Evolutionary conservation across 371 early-diverging fungal species (phyloP).

Genomic region (Lichtheimia corymbifera): DNA sequence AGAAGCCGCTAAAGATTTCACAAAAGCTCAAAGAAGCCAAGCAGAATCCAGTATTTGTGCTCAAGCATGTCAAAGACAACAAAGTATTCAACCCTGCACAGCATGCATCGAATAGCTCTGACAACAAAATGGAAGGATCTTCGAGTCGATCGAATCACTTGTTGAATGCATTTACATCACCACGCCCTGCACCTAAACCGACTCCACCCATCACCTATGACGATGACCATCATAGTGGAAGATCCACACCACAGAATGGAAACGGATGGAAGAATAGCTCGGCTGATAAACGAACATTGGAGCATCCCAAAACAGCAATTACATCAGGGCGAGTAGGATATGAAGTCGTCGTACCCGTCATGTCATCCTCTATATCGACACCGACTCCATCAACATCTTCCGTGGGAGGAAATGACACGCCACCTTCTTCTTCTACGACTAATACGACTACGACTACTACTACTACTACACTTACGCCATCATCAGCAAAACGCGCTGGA

Average conservation of each 20-base stretch:
- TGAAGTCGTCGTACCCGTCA: constrained; percentile 47
- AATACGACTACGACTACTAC: too few species aligned
- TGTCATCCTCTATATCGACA: constrained; percentile 43
- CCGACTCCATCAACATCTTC: constrained; percentile 28
- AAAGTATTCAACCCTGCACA: constrained; percentile 41
- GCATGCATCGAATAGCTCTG: constrained; percentile 6
- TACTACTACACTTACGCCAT: constrained; percentile 3
- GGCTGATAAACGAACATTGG: constrained; percentile 10
- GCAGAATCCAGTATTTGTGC: constrained; percentile 74
- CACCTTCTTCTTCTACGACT: constrained; percentile 11
- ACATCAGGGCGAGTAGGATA: constrained; percentile 41
- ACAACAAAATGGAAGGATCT: constrained; percentile 7
- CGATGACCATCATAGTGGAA: constrained; percentile 6
- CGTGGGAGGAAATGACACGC: neutral
- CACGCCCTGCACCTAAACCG: constrained; percentile 27
- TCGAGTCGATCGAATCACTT: neutral
- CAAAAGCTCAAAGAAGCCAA: constrained; percentile 80
- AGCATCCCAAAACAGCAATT: constrained; percentile 27
- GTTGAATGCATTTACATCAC: constrained; percentile 20
- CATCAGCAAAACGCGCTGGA: constrained; percentile 17
- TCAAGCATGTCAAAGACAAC: constrained; percentile 75
- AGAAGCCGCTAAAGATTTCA: constrained; percentile 77
- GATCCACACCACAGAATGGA: neutral
- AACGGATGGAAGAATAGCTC: neutral
- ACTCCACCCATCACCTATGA: constrained; percentile 8